Base-by-base conservation (phyloP, 805 yeast species). In the Lachancea meyersii region DNA sequence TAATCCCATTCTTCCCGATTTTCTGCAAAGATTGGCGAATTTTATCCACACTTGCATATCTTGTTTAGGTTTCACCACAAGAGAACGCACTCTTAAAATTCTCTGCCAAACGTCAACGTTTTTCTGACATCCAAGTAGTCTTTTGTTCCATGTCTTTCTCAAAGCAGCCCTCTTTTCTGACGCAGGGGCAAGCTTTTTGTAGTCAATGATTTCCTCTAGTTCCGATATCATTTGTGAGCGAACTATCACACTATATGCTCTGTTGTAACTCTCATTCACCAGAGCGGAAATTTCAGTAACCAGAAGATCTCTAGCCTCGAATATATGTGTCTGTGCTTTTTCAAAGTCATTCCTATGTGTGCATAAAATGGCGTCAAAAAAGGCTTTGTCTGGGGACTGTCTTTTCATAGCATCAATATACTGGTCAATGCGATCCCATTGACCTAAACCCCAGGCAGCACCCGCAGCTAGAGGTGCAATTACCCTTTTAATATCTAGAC, bases 41-140 rank as follows among this genome's bases (percentile, higher is more conserved):
- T 93, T 89, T 55, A 93, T 91, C 96, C 97, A 88, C 77, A 89
- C 86, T 41, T 86, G 93, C 93, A 89, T 84, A 59, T 93, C 97
- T 55, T 93, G 95, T 51, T 89, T 86, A 2, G 98, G 99, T 49
- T 83, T 82, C 35, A 93, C 85, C 11, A 93, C 97, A 36, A 93
- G 71, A 0, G 97, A 91, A 44, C 98, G 74, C 1, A 91, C 96
- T 60, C 89, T 86, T 47, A 93, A 72, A 79, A 93, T 82, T 57
- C 97, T 73, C 61, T 91, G 97, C 98, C 99, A 93, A n/a, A 89
- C 88, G 65, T 93, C 99, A 40, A 93, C 97, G 65, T 93, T 93
- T 53, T 93, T 75, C 65, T 93, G 98, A 58, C 97, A 88, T 1
- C 97, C 97, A 47, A 86, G 68, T 39, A 93, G 69, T 54, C 99